Percentiles rank a stretch among this genome's conserved stretches.
Conservation (phyloP, 2,329 filamentous ascomycete species). For the Davidsoniella eucalypti region DNA sequence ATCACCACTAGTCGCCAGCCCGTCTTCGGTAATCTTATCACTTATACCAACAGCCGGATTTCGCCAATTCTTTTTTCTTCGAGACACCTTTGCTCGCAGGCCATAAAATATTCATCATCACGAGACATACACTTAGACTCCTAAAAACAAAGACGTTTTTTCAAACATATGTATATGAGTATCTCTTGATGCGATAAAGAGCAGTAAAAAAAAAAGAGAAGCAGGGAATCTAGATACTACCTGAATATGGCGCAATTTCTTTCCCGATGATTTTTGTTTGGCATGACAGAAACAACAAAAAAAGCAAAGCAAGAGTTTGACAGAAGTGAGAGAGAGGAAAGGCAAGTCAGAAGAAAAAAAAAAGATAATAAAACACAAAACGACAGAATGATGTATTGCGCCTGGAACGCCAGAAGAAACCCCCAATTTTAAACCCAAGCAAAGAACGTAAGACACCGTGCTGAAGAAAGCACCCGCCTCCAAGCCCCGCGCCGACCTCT, state of each 20-base stretch:
- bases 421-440: constrained; percentile 13
- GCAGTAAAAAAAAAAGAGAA: constrained; percentile 1
- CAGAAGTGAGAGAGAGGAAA: no score
- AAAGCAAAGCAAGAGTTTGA: constrained; percentile 1
- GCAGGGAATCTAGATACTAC: constrained; percentile 11
- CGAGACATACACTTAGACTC: no score
- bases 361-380: constrained; percentile 12
- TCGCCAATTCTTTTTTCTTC: no score
- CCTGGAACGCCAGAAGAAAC: constrained; percentile 13
- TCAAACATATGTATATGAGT: no score
- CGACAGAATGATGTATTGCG: constrained; percentile 13
- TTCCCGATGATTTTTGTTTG: constrained; percentile 11
- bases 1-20: no score
- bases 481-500: no score
- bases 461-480: not conserved
- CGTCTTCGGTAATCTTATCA: no score
- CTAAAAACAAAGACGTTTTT: no score
- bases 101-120: no score
- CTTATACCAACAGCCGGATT: no score
- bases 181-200: no score
- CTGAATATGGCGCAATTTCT: constrained; percentile 6
- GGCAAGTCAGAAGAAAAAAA: not conserved
- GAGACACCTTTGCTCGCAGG: no score
- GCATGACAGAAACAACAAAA: constrained; percentile 11
- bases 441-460: constrained; percentile 11